Base-by-base conservation (phyloP, 2,329 filamentous ascomycete genomes). In the Periglandula ipomoeae region DNA sequence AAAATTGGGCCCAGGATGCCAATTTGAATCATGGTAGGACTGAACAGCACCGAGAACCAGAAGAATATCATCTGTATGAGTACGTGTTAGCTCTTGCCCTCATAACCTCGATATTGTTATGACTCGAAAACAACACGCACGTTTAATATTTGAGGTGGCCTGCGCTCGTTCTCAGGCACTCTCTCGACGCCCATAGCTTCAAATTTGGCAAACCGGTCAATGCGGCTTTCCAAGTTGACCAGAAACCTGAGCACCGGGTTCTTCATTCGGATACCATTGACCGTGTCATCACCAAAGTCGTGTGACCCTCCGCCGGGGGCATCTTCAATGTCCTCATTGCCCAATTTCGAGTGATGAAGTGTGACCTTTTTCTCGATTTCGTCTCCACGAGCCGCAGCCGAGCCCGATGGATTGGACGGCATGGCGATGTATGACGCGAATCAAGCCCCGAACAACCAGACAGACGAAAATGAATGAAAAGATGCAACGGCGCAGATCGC, bases 21-120 rank as follows among this genome's bases (percentile, higher is more conserved):
- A 23, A 53, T 50, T 22, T 50, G 48, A 7, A 53, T 47, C 47
- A 49, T 47, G 1, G 49, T 51, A n/a, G 49, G 45, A 24, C 40
- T 53, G 38, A 51, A 45, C 19, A 51, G 20, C 20, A 53, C 46
- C 11, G 51, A 53, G 26, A 53, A 53, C 51, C 51, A 51, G 24
- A 53, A 47, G 22, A 53, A 53, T 10, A 53, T 44, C 45, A 53
- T 53, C 51, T 53, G 41, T n/a, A 8, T 17, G 13, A 2, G 10
- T 26, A 22, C 24, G 7, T 27, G 35, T 37, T 22, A 39, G 32
- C n/a, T 15, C 20, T 17, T 3, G 22, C 11, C 35, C 13, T 4
- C 7, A 40, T 15, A 11, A 23, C 4, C 13, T 37, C 17, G 11
- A 37, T 11, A n/a, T 15, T 19, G 4, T 3, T 32, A 3, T 9